Base-by-base conservation (phyloP, 1,284 basidiomycete genomes). In the Pseudozyma pruni region DNA sequence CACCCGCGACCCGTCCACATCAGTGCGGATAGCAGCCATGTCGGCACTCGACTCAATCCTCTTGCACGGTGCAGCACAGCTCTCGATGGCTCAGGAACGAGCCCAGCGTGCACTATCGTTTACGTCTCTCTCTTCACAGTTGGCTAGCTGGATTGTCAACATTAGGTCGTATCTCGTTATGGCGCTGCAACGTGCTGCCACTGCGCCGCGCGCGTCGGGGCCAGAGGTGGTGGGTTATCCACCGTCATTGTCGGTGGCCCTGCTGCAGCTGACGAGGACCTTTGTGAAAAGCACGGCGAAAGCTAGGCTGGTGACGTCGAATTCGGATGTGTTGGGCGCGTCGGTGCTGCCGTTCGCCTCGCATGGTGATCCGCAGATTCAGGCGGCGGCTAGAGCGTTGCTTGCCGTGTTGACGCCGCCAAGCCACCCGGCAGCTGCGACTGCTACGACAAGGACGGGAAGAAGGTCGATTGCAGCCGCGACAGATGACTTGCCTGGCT, bases 131-230 rank as follows among this genome's bases (percentile, higher is more conserved):
- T 71, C 68, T 17, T 56, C 68, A 3, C 61, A 62, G 17, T 27
- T 71, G 41, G 68, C 68, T 0, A 41, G 34, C 5, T 64, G 61
- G 68, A 61, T 64, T 31, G 53, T 71, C 38, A 56, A 61, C 23
- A 42, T 59, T n/a, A 48, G 68, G 1, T 57, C 61, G 23, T 55
- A 59, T 34, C 22, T 71, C 8, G 25, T 61, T 16, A 7, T 52
- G 5, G 55, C 48, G 10, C 25, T 71, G 14, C 60, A 64, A 39
- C 33, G 49, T 7, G 57, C 58, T 13, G 43, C 37, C 4, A 33
- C 37, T 5, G 49, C 46, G 13, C 41, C 50, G 11, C 46, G 47
- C n/a, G 40, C 46, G 17, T 37, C 41, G 34, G 27, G 11, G 27
- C 27, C 25, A 22, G 44, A 44, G 19, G 45, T 20, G 8, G 23